Conservation (phyloP, 2,329 filamentous ascomycete species). For the Colletotrichum incanum region DNA sequence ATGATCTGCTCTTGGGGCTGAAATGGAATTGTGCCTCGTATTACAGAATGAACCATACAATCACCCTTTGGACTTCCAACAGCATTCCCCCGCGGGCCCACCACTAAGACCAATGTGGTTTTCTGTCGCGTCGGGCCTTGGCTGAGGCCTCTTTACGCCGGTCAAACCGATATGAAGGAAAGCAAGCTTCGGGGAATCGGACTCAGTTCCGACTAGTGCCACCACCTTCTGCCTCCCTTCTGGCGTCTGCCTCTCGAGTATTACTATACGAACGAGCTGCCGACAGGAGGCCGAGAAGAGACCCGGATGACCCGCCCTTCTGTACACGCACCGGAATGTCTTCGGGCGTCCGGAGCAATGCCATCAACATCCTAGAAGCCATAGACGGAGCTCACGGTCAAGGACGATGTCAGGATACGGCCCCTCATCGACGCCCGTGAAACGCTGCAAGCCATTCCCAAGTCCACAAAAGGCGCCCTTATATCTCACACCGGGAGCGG, state of each 20-base stretch:
- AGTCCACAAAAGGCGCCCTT: background rate
- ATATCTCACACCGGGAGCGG: background rate
- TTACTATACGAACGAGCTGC: no score
- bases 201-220: no score
- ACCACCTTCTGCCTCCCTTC: no score
- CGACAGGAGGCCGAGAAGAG: no score
- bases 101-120: background rate
- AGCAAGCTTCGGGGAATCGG: no score
- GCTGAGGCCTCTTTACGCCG: background rate
- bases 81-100: background rate
- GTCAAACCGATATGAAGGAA: background rate
- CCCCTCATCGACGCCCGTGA: background rate
- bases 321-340: no score
- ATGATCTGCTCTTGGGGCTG: background rate
- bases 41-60: background rate
- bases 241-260: no score
- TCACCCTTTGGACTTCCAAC: background rate
- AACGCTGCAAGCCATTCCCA: background rate
- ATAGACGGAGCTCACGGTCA: background rate
- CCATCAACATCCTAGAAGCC: background rate
- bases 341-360: background rate
- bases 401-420: background rate
- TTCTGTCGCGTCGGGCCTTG: background rate
- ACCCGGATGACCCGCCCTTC: no score
- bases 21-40: background rate